Base-by-base conservation (phyloP, 2,329 filamentous ascomycete genomes). In the Thermochaetoides dissita region DNA sequence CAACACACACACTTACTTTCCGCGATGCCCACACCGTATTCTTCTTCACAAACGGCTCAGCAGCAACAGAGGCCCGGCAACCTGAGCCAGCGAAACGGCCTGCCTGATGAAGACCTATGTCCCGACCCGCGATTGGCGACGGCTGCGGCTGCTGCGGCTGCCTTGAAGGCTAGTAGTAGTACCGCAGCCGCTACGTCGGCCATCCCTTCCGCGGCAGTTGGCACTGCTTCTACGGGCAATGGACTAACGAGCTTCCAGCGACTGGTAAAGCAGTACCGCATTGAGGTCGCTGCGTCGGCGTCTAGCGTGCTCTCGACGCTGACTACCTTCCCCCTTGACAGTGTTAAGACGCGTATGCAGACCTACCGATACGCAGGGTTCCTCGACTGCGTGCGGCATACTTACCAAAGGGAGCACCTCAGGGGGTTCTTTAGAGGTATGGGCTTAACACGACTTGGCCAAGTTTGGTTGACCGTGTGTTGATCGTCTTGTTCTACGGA, bases 341-440 rank as follows among this genome's bases (percentile, higher is more conserved):
- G 85, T 54, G 81, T 89, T 59, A 93, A 93, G 68, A 88, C 83
- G 43, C 82, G 85, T 56, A 85, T 91, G 77, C 85, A 93, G 66
- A 84, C 82, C 51, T 89, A 91, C 63, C 77, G 81, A 49, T 88
- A 83, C 63, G 70, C 73, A 51, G 84, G 74, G 51, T 85, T 84
- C 60, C 62, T 73, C 56, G 79, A 85, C 59, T 88, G 84, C 58
- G 75, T 87, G 40, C 71, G 69, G 47, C 73, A 83, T 51, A 89
- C 84, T 8, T 91, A 91, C 62, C 71, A 68, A 46, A 77, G 69
- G 6, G 85, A 91, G 63, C 80, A 81, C 31, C 61, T 79, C 34
- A 67, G 71, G 38, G 83, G 85, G 28, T 93, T 93, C 67, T 91
- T 89, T 63, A 72, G 84, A 60, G 85, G 84, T 83, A 66, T 24